phyloP scores from a whole-genome alignment of 331 rosid genomes.

The Quercus lobata region DNA sequence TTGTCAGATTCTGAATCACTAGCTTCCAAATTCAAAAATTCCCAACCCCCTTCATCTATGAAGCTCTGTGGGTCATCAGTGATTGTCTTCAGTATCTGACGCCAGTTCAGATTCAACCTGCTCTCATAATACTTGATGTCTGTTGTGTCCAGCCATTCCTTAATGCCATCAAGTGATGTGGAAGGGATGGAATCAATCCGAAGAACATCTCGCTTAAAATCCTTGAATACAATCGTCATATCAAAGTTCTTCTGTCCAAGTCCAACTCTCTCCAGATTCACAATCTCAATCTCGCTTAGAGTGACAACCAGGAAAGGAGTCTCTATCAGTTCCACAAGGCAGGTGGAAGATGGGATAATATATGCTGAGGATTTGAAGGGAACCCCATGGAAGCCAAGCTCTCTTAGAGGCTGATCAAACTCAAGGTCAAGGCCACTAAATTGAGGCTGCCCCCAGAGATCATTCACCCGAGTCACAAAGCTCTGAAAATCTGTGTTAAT shows the following conservation, averaged over 20 bases:
- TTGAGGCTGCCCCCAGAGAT: slow-evolving; percentile 77
- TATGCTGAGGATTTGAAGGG: slow-evolving; percentile 79
- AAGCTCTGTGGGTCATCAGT: slow-evolving; percentile 78
- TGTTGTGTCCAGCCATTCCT: slow-evolving; percentile 82
- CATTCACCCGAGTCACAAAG: slow-evolving; percentile 72
- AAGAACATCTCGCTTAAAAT: slow-evolving; percentile 78
- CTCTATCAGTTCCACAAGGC: slow-evolving; percentile 82
- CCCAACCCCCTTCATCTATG: slow-evolving; percentile 88
- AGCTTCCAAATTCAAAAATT: slow-evolving; percentile 70
- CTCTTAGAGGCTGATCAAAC: slow-evolving; percentile 85
- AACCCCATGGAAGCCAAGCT: slow-evolving; percentile 88
- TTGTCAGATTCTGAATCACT: slow-evolving; percentile 73
- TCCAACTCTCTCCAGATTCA: slow-evolving; percentile 85
- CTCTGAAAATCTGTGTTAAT: slow-evolving; percentile 66
- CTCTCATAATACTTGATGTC: slow-evolving; percentile 83
- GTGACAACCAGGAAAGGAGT: slow-evolving; percentile 80
- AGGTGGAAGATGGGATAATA: slow-evolving; percentile 78
- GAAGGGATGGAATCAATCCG: slow-evolving; percentile 83
- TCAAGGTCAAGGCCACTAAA: slow-evolving; percentile 67
- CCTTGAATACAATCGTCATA: slow-evolving; percentile 72
- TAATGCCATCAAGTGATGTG: slow-evolving; percentile 73
- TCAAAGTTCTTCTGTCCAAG: slow-evolving; percentile 89
- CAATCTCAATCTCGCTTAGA: slow-evolving; percentile 73
- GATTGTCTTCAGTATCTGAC: slow-evolving; percentile 75
- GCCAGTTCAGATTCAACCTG: slow-evolving; percentile 85